Percentiles rank a stretch among this genome's conserved stretches.
Conservation (phyloP, 352 stramenopile species). For the Pythium volutum region DNA sequence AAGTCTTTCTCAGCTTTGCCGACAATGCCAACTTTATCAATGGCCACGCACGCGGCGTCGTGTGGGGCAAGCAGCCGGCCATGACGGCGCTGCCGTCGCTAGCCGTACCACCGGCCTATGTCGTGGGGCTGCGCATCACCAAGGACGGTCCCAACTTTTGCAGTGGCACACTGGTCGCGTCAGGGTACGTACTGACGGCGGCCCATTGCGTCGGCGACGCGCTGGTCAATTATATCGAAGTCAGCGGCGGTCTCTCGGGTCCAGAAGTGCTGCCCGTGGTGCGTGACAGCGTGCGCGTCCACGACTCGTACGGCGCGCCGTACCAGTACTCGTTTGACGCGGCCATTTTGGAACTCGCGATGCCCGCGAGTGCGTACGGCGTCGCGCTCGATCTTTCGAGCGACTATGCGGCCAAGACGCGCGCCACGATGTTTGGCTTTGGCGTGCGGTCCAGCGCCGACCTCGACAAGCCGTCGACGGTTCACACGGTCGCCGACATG, state of each 20-base stretch:
- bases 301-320: slow-evolving; percentile 23
- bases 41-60: slow-evolving; percentile 13
- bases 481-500: slow-evolving; percentile 22
- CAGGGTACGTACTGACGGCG: slow-evolving; percentile 37
- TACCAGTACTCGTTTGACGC: slow-evolving; percentile 34
- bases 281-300: slow-evolving; percentile 18
- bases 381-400: slow-evolving; percentile 24
- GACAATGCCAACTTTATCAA: slow-evolving; percentile 34
- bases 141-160: slow-evolving; percentile 36
- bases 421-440: slow-evolving; percentile 32
- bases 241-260: slow-evolving; percentile 20
- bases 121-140: slow-evolving; percentile 26
- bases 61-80: slow-evolving; percentile 9
- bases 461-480: slow-evolving; percentile 9
- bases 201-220: slow-evolving; percentile 37
- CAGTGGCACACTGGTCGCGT: slow-evolving; percentile 36
- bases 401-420: slow-evolving; percentile 23
- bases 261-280: slow-evolving; percentile 25
- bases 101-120: slow-evolving; percentile 1
- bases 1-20: slow-evolving; percentile 20
- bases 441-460: slow-evolving; percentile 15
- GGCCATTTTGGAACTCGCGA: slow-evolving; percentile 29
- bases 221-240: slow-evolving; percentile 25
- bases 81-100: neutral
- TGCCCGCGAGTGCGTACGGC: slow-evolving; percentile 20